phyloP scores from a whole-genome alignment of 768 basidiomycete genomes.

The Porphyrellus cyaneotinctus region DNA sequence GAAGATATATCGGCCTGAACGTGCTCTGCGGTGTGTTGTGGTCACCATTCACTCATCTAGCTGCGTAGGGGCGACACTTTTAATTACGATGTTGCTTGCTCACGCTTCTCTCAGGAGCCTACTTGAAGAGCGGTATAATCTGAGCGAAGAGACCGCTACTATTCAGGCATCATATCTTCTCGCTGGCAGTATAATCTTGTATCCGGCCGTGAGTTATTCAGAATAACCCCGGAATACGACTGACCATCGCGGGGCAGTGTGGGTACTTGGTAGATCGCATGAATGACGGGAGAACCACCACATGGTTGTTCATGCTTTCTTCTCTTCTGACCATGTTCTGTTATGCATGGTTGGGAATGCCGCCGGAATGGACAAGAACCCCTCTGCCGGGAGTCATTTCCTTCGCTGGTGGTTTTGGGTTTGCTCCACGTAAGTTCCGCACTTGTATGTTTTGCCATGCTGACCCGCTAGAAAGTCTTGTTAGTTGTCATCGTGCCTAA shows the following conservation, averaged over 20 bases:
- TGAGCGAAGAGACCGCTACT: constrained; percentile 59
- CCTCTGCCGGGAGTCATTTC: constrained; percentile 58
- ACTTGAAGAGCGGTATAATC: constrained; percentile 60
- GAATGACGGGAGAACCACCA: constrained; percentile 53
- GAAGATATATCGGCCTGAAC: constrained; percentile 71
- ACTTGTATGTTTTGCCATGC: neutral
- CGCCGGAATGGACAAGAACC: constrained; percentile 51
- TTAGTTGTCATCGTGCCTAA: constrained; percentile 72
- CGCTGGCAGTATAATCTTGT: constrained; percentile 63
- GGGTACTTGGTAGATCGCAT: constrained; percentile 63
- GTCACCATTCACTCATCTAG: constrained; percentile 74
- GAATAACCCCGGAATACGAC: neutral
- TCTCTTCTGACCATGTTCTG: constrained; percentile 56
- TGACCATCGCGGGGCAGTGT: constrained; percentile 36
- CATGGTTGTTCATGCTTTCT: constrained; percentile 55
- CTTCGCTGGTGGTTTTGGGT: constrained; percentile 70
- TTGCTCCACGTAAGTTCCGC: constrained; percentile 51
- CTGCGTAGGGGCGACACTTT: constrained; percentile 44
- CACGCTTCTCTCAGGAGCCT: constrained; percentile 50
- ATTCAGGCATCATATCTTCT: constrained; percentile 67
- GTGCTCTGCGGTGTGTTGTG: constrained; percentile 73
- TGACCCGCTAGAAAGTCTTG: constrained; percentile 44
- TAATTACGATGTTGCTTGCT: constrained; percentile 2
- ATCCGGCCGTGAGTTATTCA: constrained; percentile 53
- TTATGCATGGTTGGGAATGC: constrained; percentile 64